These are phyloP conservation scores for Geranomyces variabilis DNA, from an alignment of 192 early-diverging fungal genomes.

Conservation along the genomic window DNA sequence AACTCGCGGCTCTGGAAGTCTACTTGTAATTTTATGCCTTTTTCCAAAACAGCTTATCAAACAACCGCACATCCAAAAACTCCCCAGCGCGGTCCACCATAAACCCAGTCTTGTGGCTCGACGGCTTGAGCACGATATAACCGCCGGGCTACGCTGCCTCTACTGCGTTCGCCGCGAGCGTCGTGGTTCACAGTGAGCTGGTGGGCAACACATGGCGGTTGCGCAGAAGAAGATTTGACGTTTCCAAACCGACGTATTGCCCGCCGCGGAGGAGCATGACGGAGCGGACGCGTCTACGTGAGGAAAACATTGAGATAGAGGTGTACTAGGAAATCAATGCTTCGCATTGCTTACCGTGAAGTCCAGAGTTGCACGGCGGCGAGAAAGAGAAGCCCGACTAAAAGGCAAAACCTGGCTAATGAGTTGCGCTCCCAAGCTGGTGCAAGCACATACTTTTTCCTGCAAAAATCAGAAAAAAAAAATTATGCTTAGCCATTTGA, in stretches of 20 bases:
- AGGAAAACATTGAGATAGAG: not conserved
- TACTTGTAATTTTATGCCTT: too few species aligned
- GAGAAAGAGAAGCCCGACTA: constrained; percentile 12
- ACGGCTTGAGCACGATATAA: constrained; percentile 19
- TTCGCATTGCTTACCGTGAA: not conserved
- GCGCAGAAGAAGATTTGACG: constrained; percentile 19
- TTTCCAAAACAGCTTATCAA: constrained; percentile 21
- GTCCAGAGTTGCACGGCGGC: constrained; percentile 27
- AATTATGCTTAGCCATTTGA: too few species aligned
- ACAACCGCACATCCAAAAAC: constrained; percentile 16
- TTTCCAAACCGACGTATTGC: constrained; percentile 23
- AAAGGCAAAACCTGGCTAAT: constrained; percentile 7
- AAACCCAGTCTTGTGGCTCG: constrained; percentile 1
- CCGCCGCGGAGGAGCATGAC: constrained; percentile 11
- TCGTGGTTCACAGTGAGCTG: not conserved
- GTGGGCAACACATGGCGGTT: constrained; percentile 15
- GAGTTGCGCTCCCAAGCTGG: constrained; percentile 4
- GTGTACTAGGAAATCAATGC: not conserved
- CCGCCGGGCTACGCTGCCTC: not conserved
- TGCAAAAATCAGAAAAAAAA: too few species aligned
- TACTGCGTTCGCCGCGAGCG: not conserved
- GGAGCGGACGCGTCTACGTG: constrained; percentile 21
- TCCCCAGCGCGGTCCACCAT: constrained; percentile 26
- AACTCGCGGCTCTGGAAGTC: too few species aligned
- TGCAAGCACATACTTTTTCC: constrained; percentile 22